Conservation (phyloP, 768 basidiomycete genomes). For the Coprinopsis cinerea region DNA sequence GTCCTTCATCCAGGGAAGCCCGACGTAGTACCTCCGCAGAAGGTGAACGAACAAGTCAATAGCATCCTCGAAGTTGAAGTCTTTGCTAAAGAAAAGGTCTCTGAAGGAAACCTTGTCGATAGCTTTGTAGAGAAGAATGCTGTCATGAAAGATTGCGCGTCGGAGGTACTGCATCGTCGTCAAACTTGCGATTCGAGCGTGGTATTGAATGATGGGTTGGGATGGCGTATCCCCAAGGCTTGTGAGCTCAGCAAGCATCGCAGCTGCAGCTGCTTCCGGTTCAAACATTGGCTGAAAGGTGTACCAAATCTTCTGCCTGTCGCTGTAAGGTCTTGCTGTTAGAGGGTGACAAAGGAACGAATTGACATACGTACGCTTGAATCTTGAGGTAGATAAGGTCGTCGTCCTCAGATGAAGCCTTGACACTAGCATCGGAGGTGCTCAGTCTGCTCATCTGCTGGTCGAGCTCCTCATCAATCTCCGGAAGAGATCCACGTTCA, state of each 20-base stretch:
- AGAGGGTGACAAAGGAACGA: background rate
- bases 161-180: too few relatives aligned
- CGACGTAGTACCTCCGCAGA: conserved; percentile 12
- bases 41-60: background rate
- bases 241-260: too few relatives aligned
- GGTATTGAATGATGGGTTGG: too few relatives aligned
- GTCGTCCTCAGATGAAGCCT: background rate
- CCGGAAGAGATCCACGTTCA: too few relatives aligned
- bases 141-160: conserved; percentile 25
- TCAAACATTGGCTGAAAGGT: too few relatives aligned
- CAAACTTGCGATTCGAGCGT: too few relatives aligned
- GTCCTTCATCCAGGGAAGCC: conserved; percentile 23
- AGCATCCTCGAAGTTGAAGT: conserved; percentile 22
- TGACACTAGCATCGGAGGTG: background rate
- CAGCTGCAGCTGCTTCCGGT: too few relatives aligned
- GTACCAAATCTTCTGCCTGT: too few relatives aligned
- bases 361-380: background rate
- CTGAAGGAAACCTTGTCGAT: conserved; percentile 26
- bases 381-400: background rate
- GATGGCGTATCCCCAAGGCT: too few relatives aligned
- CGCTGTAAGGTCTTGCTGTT: too few relatives aligned
- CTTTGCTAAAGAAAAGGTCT: conserved; percentile 26
- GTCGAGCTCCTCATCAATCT: background rate
- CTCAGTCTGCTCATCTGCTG: background rate
- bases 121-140: conserved; percentile 21